A percentile compares a stretch with the other conserved stretches of the same genome.
phyloP scores from a whole-genome alignment of 306 rosid species.

The Abrus pulchellus region DNA sequence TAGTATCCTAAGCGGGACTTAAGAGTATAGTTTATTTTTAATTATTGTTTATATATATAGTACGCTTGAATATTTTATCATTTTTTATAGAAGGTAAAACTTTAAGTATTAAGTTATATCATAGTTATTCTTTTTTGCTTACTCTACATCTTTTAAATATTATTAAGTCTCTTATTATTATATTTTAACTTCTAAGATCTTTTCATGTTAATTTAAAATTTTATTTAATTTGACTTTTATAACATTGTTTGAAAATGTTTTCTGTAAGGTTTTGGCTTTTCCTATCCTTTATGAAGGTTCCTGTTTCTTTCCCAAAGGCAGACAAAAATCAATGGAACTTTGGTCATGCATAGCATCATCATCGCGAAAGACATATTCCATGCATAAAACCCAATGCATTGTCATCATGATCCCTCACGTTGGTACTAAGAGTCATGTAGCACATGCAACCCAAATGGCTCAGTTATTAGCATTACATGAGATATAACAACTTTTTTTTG shows the following conservation, averaged over 20 bases:
- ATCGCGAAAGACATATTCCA: slow-evolving; percentile 45
- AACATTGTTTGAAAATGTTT: slow-evolving; percentile 10
- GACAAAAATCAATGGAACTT: slow-evolving; percentile 37
- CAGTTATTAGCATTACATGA: not conserved
- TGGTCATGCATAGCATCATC: slow-evolving; percentile 43
- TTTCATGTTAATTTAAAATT: too few relatives aligned
- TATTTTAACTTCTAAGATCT: too few relatives aligned
- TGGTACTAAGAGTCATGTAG: slow-evolving; percentile 18
- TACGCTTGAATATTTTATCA: too few relatives aligned
- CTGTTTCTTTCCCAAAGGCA: slow-evolving; percentile 51
- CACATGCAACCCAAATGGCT: slow-evolving; percentile 53
- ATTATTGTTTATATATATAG: too few relatives aligned
- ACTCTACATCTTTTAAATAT: too few relatives aligned
- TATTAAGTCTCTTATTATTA: too few relatives aligned
- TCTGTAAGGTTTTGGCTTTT: slow-evolving; percentile 21
- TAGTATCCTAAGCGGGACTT: too few relatives aligned
- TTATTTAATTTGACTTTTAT: not conserved
- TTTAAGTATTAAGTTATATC: too few relatives aligned
- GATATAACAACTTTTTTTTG: slow-evolving; percentile 36
- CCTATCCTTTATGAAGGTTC: slow-evolving; percentile 52
- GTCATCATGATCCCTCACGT: slow-evolving; percentile 55
- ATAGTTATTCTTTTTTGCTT: too few relatives aligned
- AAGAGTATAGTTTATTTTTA: too few relatives aligned
- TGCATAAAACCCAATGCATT: slow-evolving; percentile 42
- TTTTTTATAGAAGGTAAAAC: too few relatives aligned